Base-by-base conservation (phyloP, 352 stramenopile genomes). In the Phytophthora uliginosa region DNA sequence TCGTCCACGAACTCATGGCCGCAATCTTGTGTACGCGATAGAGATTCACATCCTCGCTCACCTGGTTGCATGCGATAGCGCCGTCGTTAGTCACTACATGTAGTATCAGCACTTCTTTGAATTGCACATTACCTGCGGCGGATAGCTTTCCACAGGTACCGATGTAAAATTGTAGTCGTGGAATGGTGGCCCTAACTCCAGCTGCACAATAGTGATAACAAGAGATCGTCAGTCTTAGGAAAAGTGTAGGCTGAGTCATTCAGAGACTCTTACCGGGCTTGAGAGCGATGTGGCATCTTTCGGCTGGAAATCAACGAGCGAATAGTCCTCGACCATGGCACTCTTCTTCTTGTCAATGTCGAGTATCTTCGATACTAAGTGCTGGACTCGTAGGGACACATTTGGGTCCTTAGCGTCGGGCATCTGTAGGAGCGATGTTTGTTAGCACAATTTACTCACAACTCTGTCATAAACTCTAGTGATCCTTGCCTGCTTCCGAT, bases 1-100 rank as follows among this genome's bases (percentile, higher is more conserved):
- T 88, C 15, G 89, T 94, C 89, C 88, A 95, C 73, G 93, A 84
- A 52, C 82, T 89, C 76, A 94, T 92, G 7, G 88, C 82, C 17
- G 89, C 87, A 56, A 91, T 83, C 55, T 92, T 90, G 70, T 95
- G 88, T 18, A 96, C 85, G 17, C 86, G 84, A 59, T 81, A 89
- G 15, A 96, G 74, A 42, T 93, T 90, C 24, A 95, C 84, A 48
- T 84, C 76, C 52, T 93, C 87, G 3, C 84, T 79, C 0, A 95
- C 88, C 77, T 92, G 57, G 40, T 63, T 9, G 18, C 18, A 51
- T 24, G 17, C 17, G 13, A 42, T 9, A 8, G 17, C 34, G 4
- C 4, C 3, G 3, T 38, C 4, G 20, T 57, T 50, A 63, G 52
- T 15, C 36, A 48, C 3, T n/a, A 33, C 51, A 52, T 52, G 45